Conservation (phyloP, 2,329 filamentous ascomycete species). For the Cyanodermella asteris region DNA sequence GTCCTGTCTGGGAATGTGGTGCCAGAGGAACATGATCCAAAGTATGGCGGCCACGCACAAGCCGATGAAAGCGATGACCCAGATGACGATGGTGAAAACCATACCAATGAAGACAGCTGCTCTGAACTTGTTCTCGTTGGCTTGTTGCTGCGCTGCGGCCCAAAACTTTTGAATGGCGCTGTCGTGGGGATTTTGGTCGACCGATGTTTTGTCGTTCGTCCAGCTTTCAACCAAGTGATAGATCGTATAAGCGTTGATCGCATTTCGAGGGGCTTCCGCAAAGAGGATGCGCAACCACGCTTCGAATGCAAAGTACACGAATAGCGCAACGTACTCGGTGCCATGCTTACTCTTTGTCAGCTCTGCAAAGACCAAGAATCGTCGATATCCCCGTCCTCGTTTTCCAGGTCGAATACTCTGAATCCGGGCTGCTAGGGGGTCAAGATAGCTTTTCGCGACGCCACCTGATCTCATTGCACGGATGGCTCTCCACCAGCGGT, state of each 20-base stretch:
- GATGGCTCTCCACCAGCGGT: conserved; percentile 58
- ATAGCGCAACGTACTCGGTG: conserved; percentile 71
- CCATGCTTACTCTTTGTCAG: conserved; percentile 83
- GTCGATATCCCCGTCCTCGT: conserved; percentile 55
- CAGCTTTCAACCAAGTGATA: no score
- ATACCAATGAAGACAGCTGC: conserved; percentile 71
- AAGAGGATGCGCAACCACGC: conserved; percentile 75
- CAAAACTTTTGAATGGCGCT: conserved; percentile 56
- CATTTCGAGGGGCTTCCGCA: conserved; percentile 80
- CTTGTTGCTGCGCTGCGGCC: conserved; percentile 53
- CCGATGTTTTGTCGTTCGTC: no score
- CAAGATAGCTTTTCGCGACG: conserved; percentile 78
- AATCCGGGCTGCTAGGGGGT: conserved; percentile 63
- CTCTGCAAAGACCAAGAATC: conserved; percentile 82
- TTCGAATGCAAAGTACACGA: conserved; percentile 69
- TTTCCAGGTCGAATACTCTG: conserved; percentile 57
- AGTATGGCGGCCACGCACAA: conserved; percentile 55
- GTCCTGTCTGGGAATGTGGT: conserved; percentile 67
- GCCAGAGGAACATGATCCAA: conserved; percentile 77
- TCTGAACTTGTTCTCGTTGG: conserved; percentile 52
- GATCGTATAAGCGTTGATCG: conserved; percentile 72
- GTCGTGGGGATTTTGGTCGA: conserved; percentile 45
- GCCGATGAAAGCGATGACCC: conserved; percentile 57
- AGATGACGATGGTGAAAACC: conserved; percentile 77
- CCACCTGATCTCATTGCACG: conserved; percentile 67